These are phyloP conservation scores for Fusarium tjaetaba DNA, from an alignment of 2,329 filamentous ascomycete species.

Conservation along the genomic window DNA sequence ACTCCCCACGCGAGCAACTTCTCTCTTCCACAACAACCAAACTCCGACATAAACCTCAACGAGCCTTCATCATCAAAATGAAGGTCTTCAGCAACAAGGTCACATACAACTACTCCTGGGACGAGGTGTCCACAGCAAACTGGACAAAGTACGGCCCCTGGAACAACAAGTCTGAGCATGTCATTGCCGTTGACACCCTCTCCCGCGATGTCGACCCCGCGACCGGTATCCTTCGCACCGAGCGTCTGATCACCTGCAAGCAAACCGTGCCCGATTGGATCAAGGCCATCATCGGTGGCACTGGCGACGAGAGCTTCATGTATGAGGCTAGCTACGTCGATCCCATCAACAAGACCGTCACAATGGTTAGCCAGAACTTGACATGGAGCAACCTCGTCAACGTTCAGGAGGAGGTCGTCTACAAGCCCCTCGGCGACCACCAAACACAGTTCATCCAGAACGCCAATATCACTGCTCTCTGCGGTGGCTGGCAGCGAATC, in stretches of 20 bases:
- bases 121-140: conserved; percentile 96
- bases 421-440: conserved; percentile 68
- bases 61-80: conserved; percentile 64
- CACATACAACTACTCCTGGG: conserved; percentile 98
- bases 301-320: conserved; percentile 83
- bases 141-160: conserved; percentile 99
- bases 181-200: conserved; percentile 93
- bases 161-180: conserved; percentile 98
- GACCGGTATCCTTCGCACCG: conserved; percentile 69
- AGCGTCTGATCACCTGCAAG: conserved; percentile 70
- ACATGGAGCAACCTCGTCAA: conserved; percentile 91
- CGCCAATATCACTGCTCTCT: conserved; percentile 91
- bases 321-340: conserved; percentile 98
- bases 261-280: conserved; percentile 81
- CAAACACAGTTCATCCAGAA: conserved; percentile 88
- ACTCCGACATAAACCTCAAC: not conserved
- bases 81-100: conserved; percentile 93
- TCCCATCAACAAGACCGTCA: conserved; percentile 82
- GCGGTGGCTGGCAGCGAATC: conserved; percentile 96
- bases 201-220: conserved; percentile 69
- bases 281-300: conserved; percentile 76
- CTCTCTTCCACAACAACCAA: conserved; percentile 7
- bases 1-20: conserved; percentile 25
- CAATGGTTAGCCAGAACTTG: conserved; percentile 95
- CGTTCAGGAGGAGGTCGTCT: conserved; percentile 92